Percentiles rank a stretch among this genome's conserved stretches.
Conservation (phyloP, 2,329 filamentous ascomycete species). For the Sporothrix mexicana region DNA sequence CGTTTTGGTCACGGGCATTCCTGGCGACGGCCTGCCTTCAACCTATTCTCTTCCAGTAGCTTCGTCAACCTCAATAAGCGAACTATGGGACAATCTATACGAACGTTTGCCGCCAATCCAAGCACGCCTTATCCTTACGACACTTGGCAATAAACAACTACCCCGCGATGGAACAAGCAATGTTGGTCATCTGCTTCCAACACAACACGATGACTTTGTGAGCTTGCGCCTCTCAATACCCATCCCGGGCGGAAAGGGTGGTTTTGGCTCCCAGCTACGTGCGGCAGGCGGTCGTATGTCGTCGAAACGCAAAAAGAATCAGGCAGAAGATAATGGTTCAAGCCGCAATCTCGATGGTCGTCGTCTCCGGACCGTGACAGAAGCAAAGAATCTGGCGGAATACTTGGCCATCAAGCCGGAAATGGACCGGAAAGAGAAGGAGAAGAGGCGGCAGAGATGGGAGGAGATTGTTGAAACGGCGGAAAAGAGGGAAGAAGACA, state of each 20-base stretch:
- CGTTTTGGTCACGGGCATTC: constrained; percentile 82
- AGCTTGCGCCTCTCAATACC: constrained; percentile 80
- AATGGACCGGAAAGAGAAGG: constrained; percentile 94
- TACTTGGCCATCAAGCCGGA: constrained; percentile 95
- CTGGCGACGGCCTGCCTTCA: constrained; percentile 80
- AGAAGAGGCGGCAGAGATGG: constrained; percentile 82
- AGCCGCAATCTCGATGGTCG: constrained; percentile 93
- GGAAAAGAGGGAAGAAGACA: constrained; percentile 81
- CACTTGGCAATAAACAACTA: constrained; percentile 76
- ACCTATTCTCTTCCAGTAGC: constrained; percentile 79
- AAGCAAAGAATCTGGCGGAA: constrained; percentile 93
- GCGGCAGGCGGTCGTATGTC: constrained; percentile 98
- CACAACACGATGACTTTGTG: constrained; percentile 69
- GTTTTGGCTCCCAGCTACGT: constrained; percentile 95
- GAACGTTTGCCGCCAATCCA: constrained; percentile 63
- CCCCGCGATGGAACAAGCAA: constrained; percentile 57
- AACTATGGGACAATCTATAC: constrained; percentile 69
- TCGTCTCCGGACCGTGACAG: constrained; percentile 86
- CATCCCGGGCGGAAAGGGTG: constrained; percentile 91
- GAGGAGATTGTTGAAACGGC: constrained; percentile 85
- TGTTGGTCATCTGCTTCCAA: constrained; percentile 67
- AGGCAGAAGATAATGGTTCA: constrained; percentile 84
- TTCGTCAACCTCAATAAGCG: constrained; percentile 66
- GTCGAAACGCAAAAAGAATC: constrained; percentile 83
- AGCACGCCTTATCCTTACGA: constrained; percentile 78